Evolutionary conservation across 176 grass and related monocot species (phyloP).

Genomic region (Rhipidocladum racemiflorum): DNA sequence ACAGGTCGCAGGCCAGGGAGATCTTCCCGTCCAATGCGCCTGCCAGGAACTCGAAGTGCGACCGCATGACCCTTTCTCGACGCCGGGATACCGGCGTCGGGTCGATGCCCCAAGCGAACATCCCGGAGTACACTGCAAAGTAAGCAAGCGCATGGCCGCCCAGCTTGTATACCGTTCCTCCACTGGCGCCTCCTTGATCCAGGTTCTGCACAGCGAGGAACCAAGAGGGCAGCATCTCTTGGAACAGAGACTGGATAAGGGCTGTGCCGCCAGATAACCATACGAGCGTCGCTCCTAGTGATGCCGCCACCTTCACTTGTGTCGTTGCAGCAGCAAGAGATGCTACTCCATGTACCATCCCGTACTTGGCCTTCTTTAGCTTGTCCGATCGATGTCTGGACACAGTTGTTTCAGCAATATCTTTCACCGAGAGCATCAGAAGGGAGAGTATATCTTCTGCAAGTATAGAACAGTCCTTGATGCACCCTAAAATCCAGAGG

Average conservation of each 20-base stretch:
- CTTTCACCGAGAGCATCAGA: conserved; percentile 82
- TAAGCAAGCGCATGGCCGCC: conserved; percentile 70
- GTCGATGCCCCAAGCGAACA: conserved; percentile 93
- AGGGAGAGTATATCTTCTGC: conserved; percentile 73
- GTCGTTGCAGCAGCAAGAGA: conserved; percentile 73
- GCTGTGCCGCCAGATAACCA: conserved; percentile 85
- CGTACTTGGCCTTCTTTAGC: conserved; percentile 68
- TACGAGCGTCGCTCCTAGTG: conserved; percentile 70
- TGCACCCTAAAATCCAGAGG: conserved; percentile 80
- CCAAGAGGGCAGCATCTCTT: conserved; percentile 96
- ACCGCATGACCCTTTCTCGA: conserved; percentile 58
- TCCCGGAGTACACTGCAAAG: conserved; percentile 67
- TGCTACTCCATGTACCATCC: conserved; percentile 55
- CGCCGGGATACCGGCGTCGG: conserved; percentile 50
- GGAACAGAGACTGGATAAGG: conserved; percentile 73
- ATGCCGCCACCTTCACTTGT: conserved; percentile 69
- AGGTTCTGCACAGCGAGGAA: conserved; percentile 65
- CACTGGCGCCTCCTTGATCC: conserved; percentile 50
- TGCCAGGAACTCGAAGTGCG: conserved; percentile 72
- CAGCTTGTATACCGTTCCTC: conserved; percentile 58
- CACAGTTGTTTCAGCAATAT: conserved; percentile 59
- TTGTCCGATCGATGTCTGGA: conserved; percentile 45
- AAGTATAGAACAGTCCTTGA: conserved; percentile 85
- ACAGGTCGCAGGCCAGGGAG: conserved; percentile 65
- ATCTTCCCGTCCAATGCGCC: conserved; percentile 84